These are phyloP conservation scores for Monosporozyma aerobia DNA, from an alignment of 805 yeast species.

Conservation along the genomic window DNA sequence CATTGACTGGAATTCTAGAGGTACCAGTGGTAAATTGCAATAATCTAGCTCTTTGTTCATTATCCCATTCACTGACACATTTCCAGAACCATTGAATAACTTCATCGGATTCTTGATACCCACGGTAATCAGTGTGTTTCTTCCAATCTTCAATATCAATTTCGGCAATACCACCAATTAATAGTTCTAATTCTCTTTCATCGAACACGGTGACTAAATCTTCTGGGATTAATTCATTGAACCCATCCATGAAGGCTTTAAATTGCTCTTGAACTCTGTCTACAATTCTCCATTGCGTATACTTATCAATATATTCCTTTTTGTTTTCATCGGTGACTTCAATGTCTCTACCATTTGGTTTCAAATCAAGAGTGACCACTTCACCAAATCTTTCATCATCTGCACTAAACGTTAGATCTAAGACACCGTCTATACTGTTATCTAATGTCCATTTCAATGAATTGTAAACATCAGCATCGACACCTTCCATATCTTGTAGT, in stretches of 20 bases:
- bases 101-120: constrained; percentile 92
- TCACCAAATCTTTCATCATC: constrained; percentile 95
- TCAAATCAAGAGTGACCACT: constrained; percentile 78
- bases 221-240: constrained; percentile 94
- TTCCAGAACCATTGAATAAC: constrained; percentile 99
- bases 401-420: constrained; percentile 81
- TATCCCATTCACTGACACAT: constrained; percentile 87
- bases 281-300: constrained; percentile 92
- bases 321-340: constrained; percentile 93
- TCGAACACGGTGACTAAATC: constrained; percentile 94
- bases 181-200: constrained; percentile 91
- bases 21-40: constrained; percentile 98
- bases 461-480: constrained; percentile 92
- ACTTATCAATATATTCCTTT: constrained; percentile 87
- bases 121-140: constrained; percentile 96
- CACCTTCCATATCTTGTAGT: constrained; percentile 96
- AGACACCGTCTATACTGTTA: constrained; percentile 80
- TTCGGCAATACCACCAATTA: constrained; percentile 97
- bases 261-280: constrained; percentile 93
- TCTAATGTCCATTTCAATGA: constrained; percentile 94
- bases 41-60: constrained; percentile 91
- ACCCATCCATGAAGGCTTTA: constrained; percentile 92
- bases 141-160: constrained; percentile 99
- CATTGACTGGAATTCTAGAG: constrained; percentile 96
- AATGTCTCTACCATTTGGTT: constrained; percentile 77